Evolutionary conservation across 228 moss, liverwort and hornwort species (phyloP).

Genomic region (Sphagnum fallax): DNA sequence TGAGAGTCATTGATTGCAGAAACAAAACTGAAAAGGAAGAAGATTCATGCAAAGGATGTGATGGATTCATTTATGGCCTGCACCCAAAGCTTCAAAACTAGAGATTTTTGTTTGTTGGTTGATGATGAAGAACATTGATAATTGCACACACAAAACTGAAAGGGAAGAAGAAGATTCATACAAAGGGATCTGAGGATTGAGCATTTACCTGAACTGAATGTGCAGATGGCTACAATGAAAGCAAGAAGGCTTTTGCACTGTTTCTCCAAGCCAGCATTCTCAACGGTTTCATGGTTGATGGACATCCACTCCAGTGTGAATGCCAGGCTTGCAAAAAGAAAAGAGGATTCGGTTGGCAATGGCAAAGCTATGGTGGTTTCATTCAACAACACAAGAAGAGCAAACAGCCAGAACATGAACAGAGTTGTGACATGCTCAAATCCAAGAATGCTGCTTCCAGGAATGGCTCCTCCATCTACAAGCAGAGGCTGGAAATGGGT

Average conservation of each 20-base stretch:
- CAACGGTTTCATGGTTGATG: constrained; percentile 49
- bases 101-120: neutral
- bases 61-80: no score
- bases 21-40: no score
- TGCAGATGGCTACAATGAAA: constrained; percentile 40
- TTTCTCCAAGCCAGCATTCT: constrained; percentile 58
- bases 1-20: no score
- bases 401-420: constrained; percentile 87
- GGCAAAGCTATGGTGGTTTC: constrained; percentile 67
- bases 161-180: neutral
- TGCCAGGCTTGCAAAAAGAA: constrained; percentile 65
- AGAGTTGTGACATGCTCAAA: constrained; percentile 79
- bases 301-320: constrained; percentile 73
- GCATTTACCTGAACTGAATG: constrained; percentile 38
- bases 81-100: neutral
- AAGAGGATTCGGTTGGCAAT: constrained; percentile 63
- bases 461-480: constrained; percentile 44
- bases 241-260: constrained; percentile 61
- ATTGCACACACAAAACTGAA: neutral
- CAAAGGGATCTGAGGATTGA: neutral
- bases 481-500: constrained; percentile 52
- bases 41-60: no score
- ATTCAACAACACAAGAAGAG: constrained; percentile 52
- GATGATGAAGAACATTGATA: neutral
- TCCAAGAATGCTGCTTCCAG: constrained; percentile 59